A percentile compares a stretch with the other conserved stretches of the same genome.
Evolutionary conservation across 2,329 filamentous ascomycete genomes (phyloP).

Genomic region (Septoria linicola): DNA sequence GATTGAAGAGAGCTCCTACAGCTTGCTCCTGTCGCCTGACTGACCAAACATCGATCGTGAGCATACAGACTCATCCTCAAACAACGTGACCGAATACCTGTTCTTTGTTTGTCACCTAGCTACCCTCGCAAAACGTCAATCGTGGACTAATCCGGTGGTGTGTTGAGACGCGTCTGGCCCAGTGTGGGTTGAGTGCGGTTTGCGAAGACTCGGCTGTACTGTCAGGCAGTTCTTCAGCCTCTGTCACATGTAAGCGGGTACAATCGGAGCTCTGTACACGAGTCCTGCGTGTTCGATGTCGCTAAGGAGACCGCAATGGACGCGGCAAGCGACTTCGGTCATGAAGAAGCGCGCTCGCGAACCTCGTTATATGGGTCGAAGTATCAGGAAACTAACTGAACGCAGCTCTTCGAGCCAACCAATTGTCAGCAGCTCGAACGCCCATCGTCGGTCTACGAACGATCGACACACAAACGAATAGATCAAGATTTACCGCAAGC

Average conservation of each 20-base stretch:
- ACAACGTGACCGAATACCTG: constrained; percentile 17
- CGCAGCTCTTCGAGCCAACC: background rate
- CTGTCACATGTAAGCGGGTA: constrained; percentile 21
- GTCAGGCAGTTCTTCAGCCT: constrained; percentile 14
- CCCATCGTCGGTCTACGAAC: background rate
- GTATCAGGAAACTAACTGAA: constrained; percentile 1
- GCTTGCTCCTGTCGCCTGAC: constrained; percentile 12
- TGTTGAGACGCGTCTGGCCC: constrained; percentile 2
- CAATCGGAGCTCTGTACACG: constrained; percentile 13
- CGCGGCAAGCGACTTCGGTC: constrained; percentile 13
- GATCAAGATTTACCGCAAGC: background rate
- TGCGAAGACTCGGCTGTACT: constrained; percentile 16
- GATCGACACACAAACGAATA: background rate
- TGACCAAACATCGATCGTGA: background rate
- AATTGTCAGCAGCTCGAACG: background rate
- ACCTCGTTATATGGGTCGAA: background rate
- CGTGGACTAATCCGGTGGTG: background rate
- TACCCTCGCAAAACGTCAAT: constrained; percentile 4
- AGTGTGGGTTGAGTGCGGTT: constrained; percentile 2
- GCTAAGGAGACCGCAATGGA: constrained; percentile 2
- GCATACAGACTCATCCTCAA: background rate
- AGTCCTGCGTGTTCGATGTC: constrained; percentile 6
- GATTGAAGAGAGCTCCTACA: constrained; percentile 7
- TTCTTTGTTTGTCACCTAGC: background rate
- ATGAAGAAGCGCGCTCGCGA: background rate